These are phyloP conservation scores for Posidonia australis DNA, from an alignment of 106 monocot genomes.

Conservation along the genomic window DNA sequence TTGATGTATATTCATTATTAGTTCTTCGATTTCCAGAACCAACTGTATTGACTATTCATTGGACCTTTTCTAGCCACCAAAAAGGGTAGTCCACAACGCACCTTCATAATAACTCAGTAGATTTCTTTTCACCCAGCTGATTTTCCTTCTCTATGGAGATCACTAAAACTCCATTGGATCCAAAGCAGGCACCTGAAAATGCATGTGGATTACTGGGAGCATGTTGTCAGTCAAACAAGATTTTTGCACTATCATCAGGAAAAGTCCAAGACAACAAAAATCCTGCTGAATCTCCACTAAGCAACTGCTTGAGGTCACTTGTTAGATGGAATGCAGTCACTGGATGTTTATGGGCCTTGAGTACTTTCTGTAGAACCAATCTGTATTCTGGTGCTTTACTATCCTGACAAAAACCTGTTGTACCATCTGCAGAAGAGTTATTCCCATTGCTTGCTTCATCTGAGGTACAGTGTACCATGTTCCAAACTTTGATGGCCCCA, in stretches of 20 bases:
- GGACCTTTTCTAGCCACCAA: too few relatives aligned
- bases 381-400: slow-evolving; percentile 49
- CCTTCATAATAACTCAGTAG: too few relatives aligned
- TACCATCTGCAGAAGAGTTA: slow-evolving; percentile 15
- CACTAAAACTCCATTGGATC: too few relatives aligned
- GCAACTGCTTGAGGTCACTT: slow-evolving; percentile 64
- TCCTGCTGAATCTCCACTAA: slow-evolving; percentile 71
- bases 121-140: too few relatives aligned
- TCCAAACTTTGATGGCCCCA: slow-evolving; percentile 94
- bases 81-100: too few relatives aligned
- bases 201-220: too few relatives aligned
- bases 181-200: too few relatives aligned
- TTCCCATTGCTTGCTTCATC: slow-evolving; percentile 22
- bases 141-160: too few relatives aligned
- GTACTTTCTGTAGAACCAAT: slow-evolving; percentile 58
- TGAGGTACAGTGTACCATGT: slow-evolving; percentile 58
- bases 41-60: too few relatives aligned
- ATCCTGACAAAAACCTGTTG: slow-evolving; percentile 20
- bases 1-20: too few relatives aligned
- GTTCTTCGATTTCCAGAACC: too few relatives aligned
- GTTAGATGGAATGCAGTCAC: slow-evolving; percentile 76
- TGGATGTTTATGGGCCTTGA: slow-evolving; percentile 77
- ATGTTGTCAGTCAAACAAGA: too few relatives aligned
- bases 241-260: slow-evolving; percentile 52
- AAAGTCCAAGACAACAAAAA: slow-evolving; percentile 78